Evolutionary conservation across 2,329 filamentous ascomycete genomes (phyloP), one percentile per base, ranked within the genome.

Genomic region (Escovopsis sp.): DNA sequence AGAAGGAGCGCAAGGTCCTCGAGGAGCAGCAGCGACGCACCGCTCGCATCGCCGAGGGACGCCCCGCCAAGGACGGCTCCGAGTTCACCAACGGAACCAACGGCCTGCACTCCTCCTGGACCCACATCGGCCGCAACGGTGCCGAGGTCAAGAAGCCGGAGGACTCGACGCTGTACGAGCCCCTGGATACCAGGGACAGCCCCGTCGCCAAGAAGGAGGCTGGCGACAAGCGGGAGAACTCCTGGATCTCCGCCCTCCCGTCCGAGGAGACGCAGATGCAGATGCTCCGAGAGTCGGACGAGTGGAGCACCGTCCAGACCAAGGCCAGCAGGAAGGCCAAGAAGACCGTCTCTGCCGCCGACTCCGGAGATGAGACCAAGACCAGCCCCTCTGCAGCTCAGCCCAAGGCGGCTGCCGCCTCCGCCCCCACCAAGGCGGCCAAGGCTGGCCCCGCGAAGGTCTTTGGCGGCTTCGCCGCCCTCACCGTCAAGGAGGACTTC

Each of bases 1-100:
- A 94, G 61, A 72, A 76, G 51, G 69, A 82, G 50, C 79, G 87
- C 51, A 82, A 84, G 62, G 63, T 64, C 27, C 66, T 82, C 41
- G 66, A 83, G 48, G 86, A 94, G 63, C 78, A 80, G 54, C 87
- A 94, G 63, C 75, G 85, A 44, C 80, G 86, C 42, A 69, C 71
- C 40, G 86, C 86, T 37, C 76, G 88, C 45, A 72, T 86, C 52
- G 74, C 83, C 34, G 85, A 92, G 56, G 86, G 86, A 41, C 75
- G 82, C 45, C 67, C 83, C 31, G 81, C 84, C 37, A 85, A 84
- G 66, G 87, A 90, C 47, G 86, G 87, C 30, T 75, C 71, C 13
- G 55, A 64, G 39, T 77, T 70, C 51, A 60, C 63, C 52, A 63
- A 67, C 28, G 54, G 50, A 32, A 54, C 51, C 34, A 62, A 65